A percentile compares a stretch with the other conserved stretches of the same genome.
Conservation (phyloP, 2,329 filamentous ascomycete species). For the Hirsutella thompsonii region DNA sequence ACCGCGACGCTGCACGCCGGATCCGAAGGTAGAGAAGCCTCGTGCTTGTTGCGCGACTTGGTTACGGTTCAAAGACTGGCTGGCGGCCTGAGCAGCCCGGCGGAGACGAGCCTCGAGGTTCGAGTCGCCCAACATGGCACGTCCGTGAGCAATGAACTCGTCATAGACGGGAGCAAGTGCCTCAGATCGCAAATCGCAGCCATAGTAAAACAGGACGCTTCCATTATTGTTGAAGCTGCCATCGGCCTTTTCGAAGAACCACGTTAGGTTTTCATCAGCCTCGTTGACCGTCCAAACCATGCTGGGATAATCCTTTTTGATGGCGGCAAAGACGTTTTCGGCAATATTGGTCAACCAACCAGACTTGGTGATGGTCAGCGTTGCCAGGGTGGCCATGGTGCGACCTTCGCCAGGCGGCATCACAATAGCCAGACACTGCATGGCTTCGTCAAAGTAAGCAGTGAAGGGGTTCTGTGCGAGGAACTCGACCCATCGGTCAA, state of each 20-base stretch:
- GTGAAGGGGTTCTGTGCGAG: constrained; percentile 70
- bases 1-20: constrained; percentile 9
- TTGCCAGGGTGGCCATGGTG: constrained; percentile 69
- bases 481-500: constrained; percentile 75
- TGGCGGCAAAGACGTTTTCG: constrained; percentile 85
- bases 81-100: constrained; percentile 59
- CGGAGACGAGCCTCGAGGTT: constrained; percentile 81
- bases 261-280: constrained; percentile 90
- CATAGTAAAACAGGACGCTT: constrained; percentile 94
- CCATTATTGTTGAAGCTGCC: constrained; percentile 77
- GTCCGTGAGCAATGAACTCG: constrained; percentile 71
- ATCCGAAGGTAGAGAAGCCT: constrained; percentile 7
- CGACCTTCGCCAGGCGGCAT: constrained; percentile 57
- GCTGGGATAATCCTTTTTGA: constrained; percentile 87
- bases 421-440: constrained; percentile 87
- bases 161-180: constrained; percentile 65
- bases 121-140: constrained; percentile 78
- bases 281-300: constrained; percentile 95
- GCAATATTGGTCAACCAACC: constrained; percentile 92
- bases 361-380: constrained; percentile 84
- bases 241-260: constrained; percentile 97
- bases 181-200: constrained; percentile 68
- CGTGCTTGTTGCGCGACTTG: constrained; percentile 12
- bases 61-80: constrained; percentile 29
- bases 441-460: constrained; percentile 86